Conservation (phyloP, 2,329 filamentous ascomycete genomes). For the Didymella segeticola region DNA sequence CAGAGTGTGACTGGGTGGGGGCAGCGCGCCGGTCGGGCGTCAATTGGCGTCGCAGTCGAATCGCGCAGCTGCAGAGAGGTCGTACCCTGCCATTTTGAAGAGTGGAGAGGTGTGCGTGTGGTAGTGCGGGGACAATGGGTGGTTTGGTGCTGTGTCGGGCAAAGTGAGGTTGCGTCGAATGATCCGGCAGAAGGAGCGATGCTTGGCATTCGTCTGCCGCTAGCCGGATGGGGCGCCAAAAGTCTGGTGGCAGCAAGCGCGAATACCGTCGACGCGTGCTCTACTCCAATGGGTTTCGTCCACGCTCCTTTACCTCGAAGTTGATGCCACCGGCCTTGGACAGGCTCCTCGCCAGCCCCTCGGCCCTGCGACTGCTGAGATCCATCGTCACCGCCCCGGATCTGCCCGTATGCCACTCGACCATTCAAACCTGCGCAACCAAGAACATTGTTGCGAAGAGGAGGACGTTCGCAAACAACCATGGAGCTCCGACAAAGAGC, state of each 20-base stretch:
- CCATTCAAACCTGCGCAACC: constrained; percentile 25
- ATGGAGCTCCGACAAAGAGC: constrained; percentile 2
- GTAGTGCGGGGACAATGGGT: constrained; percentile 44
- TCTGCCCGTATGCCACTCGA: constrained; percentile 26
- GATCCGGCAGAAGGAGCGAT: constrained; percentile 23
- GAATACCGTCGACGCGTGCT: constrained; percentile 11
- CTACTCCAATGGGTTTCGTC: constrained; percentile 29
- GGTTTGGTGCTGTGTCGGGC: constrained; percentile 35
- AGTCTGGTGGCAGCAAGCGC: not conserved
- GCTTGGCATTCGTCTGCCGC: constrained; percentile 13
- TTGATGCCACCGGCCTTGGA: constrained; percentile 55
- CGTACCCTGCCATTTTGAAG: constrained; percentile 54
- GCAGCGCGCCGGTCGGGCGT: constrained; percentile 18
- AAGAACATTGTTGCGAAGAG: constrained; percentile 11
- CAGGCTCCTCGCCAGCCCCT: constrained; percentile 55
- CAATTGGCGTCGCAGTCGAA: not conserved
- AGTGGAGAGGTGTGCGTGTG: constrained; percentile 42
- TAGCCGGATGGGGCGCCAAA: constrained; percentile 25
- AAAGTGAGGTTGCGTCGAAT: constrained; percentile 41
- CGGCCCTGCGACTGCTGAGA: constrained; percentile 50
- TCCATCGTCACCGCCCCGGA: constrained; percentile 37
- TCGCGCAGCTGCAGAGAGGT: constrained; percentile 27
- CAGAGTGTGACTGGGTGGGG: constrained; percentile 20
- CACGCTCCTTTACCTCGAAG: constrained; percentile 18
- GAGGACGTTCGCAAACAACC: constrained; percentile 22